These are phyloP conservation scores for Aristolochia fimbriata DNA, from an alignment of 164 flowering plant species.

Conservation along the genomic window DNA sequence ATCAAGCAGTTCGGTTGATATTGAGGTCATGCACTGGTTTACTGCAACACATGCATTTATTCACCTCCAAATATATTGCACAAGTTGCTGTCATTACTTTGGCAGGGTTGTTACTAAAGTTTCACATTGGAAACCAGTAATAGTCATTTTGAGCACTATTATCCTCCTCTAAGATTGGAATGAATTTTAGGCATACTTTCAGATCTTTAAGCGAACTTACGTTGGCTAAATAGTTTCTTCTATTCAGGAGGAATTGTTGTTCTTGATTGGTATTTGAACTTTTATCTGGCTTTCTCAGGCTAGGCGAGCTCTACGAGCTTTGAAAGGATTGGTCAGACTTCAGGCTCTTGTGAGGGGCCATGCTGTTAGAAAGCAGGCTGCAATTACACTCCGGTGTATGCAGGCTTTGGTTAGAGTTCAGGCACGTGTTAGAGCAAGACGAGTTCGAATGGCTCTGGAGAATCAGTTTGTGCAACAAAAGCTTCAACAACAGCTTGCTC, in stretches of 20 bases:
- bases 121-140: too few relatives aligned
- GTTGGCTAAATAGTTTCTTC: too few relatives aligned
- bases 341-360: slow-evolving; percentile 98
- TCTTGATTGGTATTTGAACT: not conserved
- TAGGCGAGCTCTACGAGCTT: slow-evolving; percentile 86
- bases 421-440: slow-evolving; percentile 97
- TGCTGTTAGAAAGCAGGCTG: slow-evolving; percentile 99
- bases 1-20: too few relatives aligned
- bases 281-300: slow-evolving; percentile 37
- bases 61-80: too few relatives aligned
- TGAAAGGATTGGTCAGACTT: slow-evolving; percentile 93
- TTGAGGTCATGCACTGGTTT: too few relatives aligned
- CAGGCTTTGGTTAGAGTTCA: slow-evolving; percentile 99
- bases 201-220: too few relatives aligned
- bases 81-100: too few relatives aligned
- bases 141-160: too few relatives aligned
- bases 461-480: slow-evolving; percentile 60
- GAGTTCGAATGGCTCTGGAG: slow-evolving; percentile 90
- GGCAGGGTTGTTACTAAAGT: too few relatives aligned
- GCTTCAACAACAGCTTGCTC: slow-evolving; percentile 62
- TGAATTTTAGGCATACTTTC: too few relatives aligned
- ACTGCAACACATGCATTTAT: too few relatives aligned
- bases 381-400: slow-evolving; percentile 94
- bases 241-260: not conserved
- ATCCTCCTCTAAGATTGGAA: too few relatives aligned